A percentile compares a stretch with the other conserved stretches of the same genome.
phyloP scores from a whole-genome alignment of 2,329 filamentous ascomycete genomes.

The Pseudomassariella vexata region DNA sequence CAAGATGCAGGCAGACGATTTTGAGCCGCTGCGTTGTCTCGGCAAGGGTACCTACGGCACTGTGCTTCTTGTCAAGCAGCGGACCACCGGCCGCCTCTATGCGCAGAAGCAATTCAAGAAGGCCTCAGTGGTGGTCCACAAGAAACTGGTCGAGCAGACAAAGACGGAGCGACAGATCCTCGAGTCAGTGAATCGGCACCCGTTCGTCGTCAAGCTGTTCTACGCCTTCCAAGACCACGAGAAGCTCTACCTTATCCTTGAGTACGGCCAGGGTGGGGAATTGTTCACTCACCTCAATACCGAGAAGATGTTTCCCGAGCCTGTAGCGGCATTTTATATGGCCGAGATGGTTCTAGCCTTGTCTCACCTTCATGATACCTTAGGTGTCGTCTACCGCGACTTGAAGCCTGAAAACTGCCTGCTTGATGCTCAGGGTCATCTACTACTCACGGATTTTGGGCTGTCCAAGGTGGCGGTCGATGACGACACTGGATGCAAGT shows the following conservation, averaged over 20 bases:
- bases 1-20: constrained; percentile 91
- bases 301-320: constrained; percentile 92
- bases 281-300: constrained; percentile 91
- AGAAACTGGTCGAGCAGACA: constrained; percentile 93
- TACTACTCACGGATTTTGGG: constrained; percentile 93
- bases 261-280: constrained; percentile 96
- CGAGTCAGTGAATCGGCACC: constrained; percentile 92
- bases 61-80: constrained; percentile 88
- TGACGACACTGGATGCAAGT: constrained; percentile 67
- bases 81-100: constrained; percentile 78
- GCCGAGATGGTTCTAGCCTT: constrained; percentile 94
- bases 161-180: constrained; percentile 94
- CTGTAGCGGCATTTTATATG: constrained; percentile 93
- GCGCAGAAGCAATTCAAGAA: constrained; percentile 99
- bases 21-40: constrained; percentile 83
- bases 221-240: constrained; percentile 98
- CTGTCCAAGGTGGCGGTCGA: constrained; percentile 89
- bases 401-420: constrained; percentile 98
- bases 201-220: constrained; percentile 96
- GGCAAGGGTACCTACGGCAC: constrained; percentile 97
- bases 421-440: constrained; percentile 82
- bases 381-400: constrained; percentile 94
- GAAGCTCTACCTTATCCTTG: constrained; percentile 93
- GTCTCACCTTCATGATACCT: constrained; percentile 83
- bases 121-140: constrained; percentile 89